Percentiles rank a stretch among this genome's conserved stretches.
phyloP scores from a whole-genome alignment of 176 grass and related monocot species.

The Tuctoria greenei region DNA sequence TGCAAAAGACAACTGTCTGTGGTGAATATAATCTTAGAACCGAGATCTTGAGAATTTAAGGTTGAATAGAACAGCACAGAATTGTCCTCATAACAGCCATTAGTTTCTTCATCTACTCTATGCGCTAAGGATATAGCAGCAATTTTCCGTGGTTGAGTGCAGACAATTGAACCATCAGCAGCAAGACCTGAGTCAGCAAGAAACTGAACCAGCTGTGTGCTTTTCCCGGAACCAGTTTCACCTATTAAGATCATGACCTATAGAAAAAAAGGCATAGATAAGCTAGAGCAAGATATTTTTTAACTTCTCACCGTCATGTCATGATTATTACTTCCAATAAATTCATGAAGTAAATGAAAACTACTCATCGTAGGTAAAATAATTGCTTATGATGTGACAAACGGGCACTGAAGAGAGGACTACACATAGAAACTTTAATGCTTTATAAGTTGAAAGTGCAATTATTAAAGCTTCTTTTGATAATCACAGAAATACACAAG shows the following conservation, averaged over 20 bases:
- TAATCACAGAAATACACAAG: not conserved
- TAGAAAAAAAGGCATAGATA: slow-evolving; percentile 9
- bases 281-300: not conserved
- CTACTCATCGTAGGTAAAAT: not conserved
- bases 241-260: slow-evolving; percentile 93
- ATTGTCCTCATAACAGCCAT: slow-evolving; percentile 57
- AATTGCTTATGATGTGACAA: not conserved
- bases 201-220: slow-evolving; percentile 90
- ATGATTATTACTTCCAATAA: not conserved
- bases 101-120: slow-evolving; percentile 80
- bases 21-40: slow-evolving; percentile 67
- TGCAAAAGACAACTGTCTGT: slow-evolving; percentile 88
- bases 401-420: not conserved
- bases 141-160: slow-evolving; percentile 96
- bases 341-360: slow-evolving; percentile 9
- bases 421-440: not conserved
- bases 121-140: slow-evolving; percentile 69
- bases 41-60: slow-evolving; percentile 53
- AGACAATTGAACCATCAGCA: slow-evolving; percentile 64
- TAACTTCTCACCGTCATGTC: not conserved
- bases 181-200: slow-evolving; percentile 83
- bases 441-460: not conserved
- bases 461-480: not conserved
- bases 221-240: slow-evolving; percentile 95
- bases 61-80: slow-evolving; percentile 64